Conservation (phyloP, 441 rosid genomes). For the Adansonia madagascariensis region DNA sequence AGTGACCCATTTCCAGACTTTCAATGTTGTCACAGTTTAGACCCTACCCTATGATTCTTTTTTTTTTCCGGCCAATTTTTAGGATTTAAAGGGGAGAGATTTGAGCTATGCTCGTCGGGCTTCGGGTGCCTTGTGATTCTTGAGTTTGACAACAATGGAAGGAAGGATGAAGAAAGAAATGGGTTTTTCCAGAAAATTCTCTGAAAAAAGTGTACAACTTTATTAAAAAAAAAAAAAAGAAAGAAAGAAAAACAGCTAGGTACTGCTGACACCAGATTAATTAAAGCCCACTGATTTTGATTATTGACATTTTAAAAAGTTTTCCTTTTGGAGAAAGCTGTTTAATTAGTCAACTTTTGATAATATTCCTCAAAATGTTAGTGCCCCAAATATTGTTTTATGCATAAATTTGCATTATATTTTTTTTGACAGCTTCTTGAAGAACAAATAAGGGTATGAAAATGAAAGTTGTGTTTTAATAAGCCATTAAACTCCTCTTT, state of each 20-base stretch:
- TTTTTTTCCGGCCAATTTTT: too few relatives aligned
- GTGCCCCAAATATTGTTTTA: not conserved
- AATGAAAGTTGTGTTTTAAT: not conserved
- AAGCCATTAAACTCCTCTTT: not conserved
- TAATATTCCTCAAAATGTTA: not conserved
- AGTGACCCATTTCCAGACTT: not conserved
- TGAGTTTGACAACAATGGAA: not conserved
- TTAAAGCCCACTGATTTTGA: conserved; percentile 8
- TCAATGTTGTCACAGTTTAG: not conserved
- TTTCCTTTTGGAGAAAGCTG: not conserved
- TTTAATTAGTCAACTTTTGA: conserved; percentile 1
- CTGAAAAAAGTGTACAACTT: not conserved
- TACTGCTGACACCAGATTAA: conserved; percentile 20
- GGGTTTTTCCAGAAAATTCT: not conserved
- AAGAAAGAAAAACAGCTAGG: not conserved
- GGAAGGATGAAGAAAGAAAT: not conserved
- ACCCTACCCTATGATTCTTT: conserved; percentile 6
- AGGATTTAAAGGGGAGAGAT: too few relatives aligned
- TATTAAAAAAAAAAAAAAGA: not conserved
- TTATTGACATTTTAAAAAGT: not conserved
- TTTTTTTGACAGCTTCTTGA: not conserved
- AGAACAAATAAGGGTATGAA: not conserved
- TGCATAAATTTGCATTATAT: not conserved
- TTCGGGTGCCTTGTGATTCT: too few relatives aligned
- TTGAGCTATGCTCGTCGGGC: too few relatives aligned